These are phyloP conservation scores for Melastoma malabathricum DNA, from an alignment of 345 rosid species.

Conservation along the genomic window DNA sequence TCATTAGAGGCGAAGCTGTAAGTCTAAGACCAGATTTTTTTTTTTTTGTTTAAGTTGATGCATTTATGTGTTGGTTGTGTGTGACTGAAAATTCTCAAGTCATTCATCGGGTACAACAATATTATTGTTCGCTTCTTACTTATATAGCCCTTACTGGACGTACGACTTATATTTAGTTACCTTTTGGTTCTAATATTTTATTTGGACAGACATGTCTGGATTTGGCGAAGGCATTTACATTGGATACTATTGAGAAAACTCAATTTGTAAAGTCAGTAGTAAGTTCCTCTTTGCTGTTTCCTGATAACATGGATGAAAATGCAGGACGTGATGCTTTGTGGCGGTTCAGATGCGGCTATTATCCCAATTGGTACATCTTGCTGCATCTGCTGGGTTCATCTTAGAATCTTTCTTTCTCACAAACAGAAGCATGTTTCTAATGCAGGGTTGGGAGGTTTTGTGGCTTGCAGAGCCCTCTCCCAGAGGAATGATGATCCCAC, in stretches of 20 bases:
- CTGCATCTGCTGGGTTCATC: neutral
- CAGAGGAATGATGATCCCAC: slow-evolving; percentile 39
- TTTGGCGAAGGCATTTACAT: no score
- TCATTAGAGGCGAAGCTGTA: slow-evolving; percentile 45
- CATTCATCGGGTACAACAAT: no score
- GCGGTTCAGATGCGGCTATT: slow-evolving; percentile 45
- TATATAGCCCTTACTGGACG: no score
- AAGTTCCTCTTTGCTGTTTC: neutral
- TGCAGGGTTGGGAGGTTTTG: slow-evolving; percentile 45
- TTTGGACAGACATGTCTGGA: no score
- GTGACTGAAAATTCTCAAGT: no score
- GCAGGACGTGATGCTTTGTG: slow-evolving; percentile 50
- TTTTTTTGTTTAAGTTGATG: slow-evolving; percentile 1
- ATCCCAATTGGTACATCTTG: slow-evolving; percentile 28
- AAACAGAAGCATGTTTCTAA: neutral
- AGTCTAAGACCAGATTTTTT: slow-evolving; percentile 7
- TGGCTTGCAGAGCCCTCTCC: slow-evolving; percentile 40
- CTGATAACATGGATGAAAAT: slow-evolving; percentile 2
- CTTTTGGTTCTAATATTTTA: no score
- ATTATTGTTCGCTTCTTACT: no score
- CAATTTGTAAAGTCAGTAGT: no score
- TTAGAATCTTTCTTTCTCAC: neutral
- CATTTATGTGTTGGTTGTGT: neutral
- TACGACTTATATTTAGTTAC: no score
- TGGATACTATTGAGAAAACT: no score